These are phyloP conservation scores for Phyllosticta paracitricarpa DNA, from an alignment of 2,329 filamentous ascomycete species.

Conservation along the genomic window DNA sequence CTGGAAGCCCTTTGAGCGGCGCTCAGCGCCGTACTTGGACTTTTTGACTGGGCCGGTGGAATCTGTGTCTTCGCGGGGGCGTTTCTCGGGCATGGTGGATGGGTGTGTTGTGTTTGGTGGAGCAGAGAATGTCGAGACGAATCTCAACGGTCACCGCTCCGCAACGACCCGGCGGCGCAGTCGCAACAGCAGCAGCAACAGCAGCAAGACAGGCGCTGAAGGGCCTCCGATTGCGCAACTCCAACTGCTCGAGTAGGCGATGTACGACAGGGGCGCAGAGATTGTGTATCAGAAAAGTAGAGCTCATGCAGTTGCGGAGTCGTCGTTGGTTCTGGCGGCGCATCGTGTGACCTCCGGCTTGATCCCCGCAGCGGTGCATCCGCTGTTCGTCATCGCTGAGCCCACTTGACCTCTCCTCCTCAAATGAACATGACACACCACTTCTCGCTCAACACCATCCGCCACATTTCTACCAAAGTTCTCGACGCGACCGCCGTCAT, in stretches of 20 bases:
- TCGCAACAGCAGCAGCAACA: neutral
- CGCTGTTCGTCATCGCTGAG: neutral
- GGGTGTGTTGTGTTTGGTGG: neutral
- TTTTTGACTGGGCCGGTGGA: constrained; percentile 36
- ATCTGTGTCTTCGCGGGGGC: constrained; percentile 40
- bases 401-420: neutral
- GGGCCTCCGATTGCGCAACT: neutral
- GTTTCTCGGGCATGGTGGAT: constrained; percentile 48
- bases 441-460: neutral
- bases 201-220: neutral
- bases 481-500: neutral
- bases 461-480: neutral
- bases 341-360: constrained; percentile 6
- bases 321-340: neutral
- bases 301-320: neutral
- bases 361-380: neutral
- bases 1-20: constrained; percentile 58
- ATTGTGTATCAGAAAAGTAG: neutral
- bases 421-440: too few relatives aligned
- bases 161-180: neutral
- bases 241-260: neutral
- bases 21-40: constrained; percentile 12
- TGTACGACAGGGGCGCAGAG: neutral
- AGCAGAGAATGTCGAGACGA: neutral
- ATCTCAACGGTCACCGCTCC: neutral